phyloP scores from a whole-genome alignment of 2,329 filamentous ascomycete species.

The Aspergillus intermedius region DNA sequence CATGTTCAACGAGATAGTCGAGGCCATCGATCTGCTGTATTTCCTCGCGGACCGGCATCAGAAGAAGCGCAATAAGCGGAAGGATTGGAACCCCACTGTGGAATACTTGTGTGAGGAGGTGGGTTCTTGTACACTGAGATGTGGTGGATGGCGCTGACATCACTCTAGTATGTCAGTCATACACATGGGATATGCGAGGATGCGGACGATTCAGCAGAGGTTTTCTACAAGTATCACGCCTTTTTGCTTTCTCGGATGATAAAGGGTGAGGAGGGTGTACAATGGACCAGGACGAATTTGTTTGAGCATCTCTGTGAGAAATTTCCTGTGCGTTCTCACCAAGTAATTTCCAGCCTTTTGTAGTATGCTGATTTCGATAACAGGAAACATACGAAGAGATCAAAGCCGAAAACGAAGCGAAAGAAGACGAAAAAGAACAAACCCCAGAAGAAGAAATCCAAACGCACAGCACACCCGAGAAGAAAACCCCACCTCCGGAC shows the following conservation, averaged over 20 bases:
- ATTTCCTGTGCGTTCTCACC: conserved; percentile 18
- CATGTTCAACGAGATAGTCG: conserved; percentile 51
- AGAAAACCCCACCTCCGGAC: conserved; percentile 11
- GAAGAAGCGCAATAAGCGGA: conserved; percentile 30
- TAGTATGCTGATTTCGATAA: background rate
- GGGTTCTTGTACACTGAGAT: conserved; percentile 5
- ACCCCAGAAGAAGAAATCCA: conserved; percentile 5
- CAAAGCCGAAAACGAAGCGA: conserved; percentile 20
- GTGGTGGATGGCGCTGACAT: background rate
- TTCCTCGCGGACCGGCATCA: conserved; percentile 55
- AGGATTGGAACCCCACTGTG: conserved; percentile 29
- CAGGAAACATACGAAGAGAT: conserved; percentile 31
- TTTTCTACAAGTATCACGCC: conserved; percentile 39
- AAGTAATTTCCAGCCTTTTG: no score
- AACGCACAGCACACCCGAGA: background rate
- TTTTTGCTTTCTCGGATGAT: conserved; percentile 45
- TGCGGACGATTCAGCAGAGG: conserved; percentile 41
- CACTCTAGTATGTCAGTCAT: conserved; percentile 35
- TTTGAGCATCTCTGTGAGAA: conserved; percentile 40
- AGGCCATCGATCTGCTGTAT: conserved; percentile 55
- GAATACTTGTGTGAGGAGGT: conserved; percentile 38
- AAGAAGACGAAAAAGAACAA: background rate
- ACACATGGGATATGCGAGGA: conserved; percentile 38
- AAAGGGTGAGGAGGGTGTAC: conserved; percentile 37
- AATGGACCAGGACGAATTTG: conserved; percentile 40